phyloP scores from a whole-genome alignment of 2,329 filamentous ascomycete species.

The Stenocarpella maydis region DNA sequence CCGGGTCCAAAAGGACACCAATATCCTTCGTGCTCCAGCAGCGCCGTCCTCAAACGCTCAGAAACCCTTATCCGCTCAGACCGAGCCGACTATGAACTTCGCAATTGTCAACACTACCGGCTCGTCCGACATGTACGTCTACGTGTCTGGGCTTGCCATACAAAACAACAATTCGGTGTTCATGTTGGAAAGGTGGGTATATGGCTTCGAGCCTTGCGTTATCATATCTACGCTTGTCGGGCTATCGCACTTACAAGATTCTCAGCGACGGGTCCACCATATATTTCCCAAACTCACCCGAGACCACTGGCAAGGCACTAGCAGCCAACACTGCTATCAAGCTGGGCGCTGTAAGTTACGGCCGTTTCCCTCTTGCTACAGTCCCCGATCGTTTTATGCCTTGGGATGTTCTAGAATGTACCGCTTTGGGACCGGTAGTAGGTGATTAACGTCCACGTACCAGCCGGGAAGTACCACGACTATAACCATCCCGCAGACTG shows the following conservation, averaged over 20 bases:
- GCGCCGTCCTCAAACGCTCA: not conserved
- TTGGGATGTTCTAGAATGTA: no score
- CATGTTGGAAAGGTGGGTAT: constrained; percentile 61
- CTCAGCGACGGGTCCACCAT: constrained; percentile 66
- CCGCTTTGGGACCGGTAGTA: no score
- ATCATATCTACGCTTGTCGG: not conserved
- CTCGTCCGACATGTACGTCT: constrained; percentile 69
- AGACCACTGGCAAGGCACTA: constrained; percentile 58
- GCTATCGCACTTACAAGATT: not conserved
- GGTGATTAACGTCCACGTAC: no score
- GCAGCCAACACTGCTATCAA: constrained; percentile 67
- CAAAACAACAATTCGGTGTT: constrained; percentile 67
- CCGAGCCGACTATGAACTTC: constrained; percentile 60
- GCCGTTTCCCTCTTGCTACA: no score
- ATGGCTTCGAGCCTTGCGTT: no score
- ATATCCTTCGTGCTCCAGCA: constrained; percentile 40
- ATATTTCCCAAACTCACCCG: constrained; percentile 70
- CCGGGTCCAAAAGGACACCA: constrained; percentile 38
- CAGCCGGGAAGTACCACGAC: constrained; percentile 63
- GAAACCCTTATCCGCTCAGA: constrained; percentile 15
- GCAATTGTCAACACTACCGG: constrained; percentile 71
- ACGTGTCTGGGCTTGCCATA: constrained; percentile 73
- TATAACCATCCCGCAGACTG: constrained; percentile 73
- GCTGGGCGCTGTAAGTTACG: constrained; percentile 61
- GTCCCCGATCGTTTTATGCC: no score